Percentiles rank a stretch among this genome's conserved stretches.
Evolutionary conservation across 2,329 filamentous ascomycete genomes (phyloP).

Genomic region (Diaporthe aspalathi): DNA sequence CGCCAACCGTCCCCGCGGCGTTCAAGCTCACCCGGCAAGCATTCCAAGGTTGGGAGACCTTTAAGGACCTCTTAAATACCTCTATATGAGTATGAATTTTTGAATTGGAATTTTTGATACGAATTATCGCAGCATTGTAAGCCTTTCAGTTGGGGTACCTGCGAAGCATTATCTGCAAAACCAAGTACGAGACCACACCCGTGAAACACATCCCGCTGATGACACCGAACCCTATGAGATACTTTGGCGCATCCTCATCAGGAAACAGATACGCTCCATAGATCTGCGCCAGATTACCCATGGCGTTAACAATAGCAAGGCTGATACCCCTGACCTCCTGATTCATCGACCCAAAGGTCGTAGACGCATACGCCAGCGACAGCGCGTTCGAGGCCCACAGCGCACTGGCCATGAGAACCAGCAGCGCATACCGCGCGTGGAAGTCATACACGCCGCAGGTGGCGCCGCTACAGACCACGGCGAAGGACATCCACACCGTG

Average conservation of each 20-base stretch:
- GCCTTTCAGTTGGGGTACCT: neutral
- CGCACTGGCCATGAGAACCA: slow-evolving; percentile 67
- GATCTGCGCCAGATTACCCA: slow-evolving; percentile 66
- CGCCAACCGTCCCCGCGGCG: no score
- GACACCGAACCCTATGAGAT: slow-evolving; percentile 41
- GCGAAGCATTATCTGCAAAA: slow-evolving; percentile 31
- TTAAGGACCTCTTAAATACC: no score
- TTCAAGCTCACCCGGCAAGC: no score
- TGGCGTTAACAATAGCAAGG: slow-evolving; percentile 63
- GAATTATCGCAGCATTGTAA: no score
- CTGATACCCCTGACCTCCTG: slow-evolving; percentile 63
- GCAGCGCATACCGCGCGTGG: slow-evolving; percentile 63
- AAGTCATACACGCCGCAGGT: slow-evolving; percentile 61
- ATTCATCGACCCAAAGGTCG: slow-evolving; percentile 61
- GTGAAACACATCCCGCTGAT: slow-evolving; percentile 41
- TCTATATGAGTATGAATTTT: no score
- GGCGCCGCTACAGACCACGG: slow-evolving; percentile 53
- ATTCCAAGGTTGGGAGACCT: no score
- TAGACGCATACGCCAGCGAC: slow-evolving; percentile 62
- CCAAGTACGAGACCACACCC: slow-evolving; percentile 36
- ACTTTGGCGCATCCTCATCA: slow-evolving; percentile 41
- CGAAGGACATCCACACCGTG: slow-evolving; percentile 57
- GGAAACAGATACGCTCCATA: slow-evolving; percentile 58
- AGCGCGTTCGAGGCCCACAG: slow-evolving; percentile 65
- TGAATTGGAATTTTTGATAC: no score